Conservation (phyloP, 176 grass and related monocot genomes). For the Lolium rigidum region DNA sequence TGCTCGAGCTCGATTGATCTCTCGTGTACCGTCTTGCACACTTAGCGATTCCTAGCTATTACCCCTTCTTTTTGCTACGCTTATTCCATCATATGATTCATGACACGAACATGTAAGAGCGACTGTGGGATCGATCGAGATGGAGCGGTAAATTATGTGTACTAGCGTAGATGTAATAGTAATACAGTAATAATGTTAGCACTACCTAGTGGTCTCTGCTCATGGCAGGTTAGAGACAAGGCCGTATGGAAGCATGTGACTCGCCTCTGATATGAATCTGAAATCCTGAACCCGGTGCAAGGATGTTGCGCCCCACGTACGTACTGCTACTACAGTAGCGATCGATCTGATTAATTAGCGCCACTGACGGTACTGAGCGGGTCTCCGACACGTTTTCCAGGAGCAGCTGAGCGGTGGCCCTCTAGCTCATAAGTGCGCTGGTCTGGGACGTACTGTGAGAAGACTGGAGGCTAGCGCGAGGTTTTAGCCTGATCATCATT, state of each 20-base stretch:
- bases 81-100: background rate
- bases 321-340: conserved; percentile 8
- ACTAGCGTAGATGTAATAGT: background rate
- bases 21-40: background rate
- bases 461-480: background rate
- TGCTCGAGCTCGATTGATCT: no score
- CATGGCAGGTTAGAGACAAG: conserved; percentile 30
- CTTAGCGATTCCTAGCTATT: background rate
- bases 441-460: background rate
- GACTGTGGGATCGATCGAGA: background rate
- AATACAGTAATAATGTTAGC: background rate
- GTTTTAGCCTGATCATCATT: conserved; percentile 8
- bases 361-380: conserved; percentile 10
- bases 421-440: background rate
- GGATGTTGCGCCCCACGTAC: conserved; percentile 35
- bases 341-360: conserved; percentile 14
- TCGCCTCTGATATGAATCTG: conserved; percentile 44
- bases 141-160: conserved; percentile 41
- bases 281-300: conserved; percentile 35
- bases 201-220: background rate
- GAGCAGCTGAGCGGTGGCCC: conserved; percentile 4
- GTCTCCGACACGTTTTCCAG: conserved; percentile 37
- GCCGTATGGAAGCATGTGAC: conserved; percentile 48
- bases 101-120: conserved; percentile 30
- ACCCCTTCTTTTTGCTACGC: background rate